A percentile compares a stretch with the other conserved stretches of the same genome.
phyloP scores from a whole-genome alignment of 2,329 filamentous ascomycete species.

The Stachybotrys echinatus region DNA sequence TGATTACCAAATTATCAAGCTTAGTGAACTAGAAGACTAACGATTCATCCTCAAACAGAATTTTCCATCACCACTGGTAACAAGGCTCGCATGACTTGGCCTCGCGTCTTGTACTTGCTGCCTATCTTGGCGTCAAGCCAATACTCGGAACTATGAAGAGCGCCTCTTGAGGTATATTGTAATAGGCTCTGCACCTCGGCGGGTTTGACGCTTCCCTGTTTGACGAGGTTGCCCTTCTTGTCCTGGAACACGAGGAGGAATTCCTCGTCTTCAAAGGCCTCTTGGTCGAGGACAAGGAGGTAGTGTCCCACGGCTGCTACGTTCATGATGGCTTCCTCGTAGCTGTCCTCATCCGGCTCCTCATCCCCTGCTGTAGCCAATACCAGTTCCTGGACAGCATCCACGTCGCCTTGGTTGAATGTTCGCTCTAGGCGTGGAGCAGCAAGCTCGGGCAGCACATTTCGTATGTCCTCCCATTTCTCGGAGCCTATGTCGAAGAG shows the following conservation, averaged over 20 bases:
- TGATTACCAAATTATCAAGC: background rate
- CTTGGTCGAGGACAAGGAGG: background rate
- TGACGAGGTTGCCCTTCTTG: constrained; percentile 3
- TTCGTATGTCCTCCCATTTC: background rate
- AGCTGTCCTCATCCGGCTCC: constrained; percentile 2
- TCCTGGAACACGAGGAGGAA: constrained; percentile 2
- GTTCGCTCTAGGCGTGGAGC: background rate
- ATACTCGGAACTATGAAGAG: constrained; percentile 1
- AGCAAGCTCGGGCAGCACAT: constrained; percentile 4
- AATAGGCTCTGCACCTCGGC: background rate
- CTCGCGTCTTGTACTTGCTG: constrained; percentile 1
- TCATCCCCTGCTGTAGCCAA: background rate
- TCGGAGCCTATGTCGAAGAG: constrained; percentile 1
- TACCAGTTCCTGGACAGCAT: background rate
- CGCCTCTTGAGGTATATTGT: background rate
- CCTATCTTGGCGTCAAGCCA: constrained; percentile 1
- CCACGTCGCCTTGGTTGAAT: background rate
- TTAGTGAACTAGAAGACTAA: background rate
- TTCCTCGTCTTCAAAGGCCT: constrained; percentile 2
- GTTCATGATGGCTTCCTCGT: background rate
- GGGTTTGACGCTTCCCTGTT: constrained; percentile 1
- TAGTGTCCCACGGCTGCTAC: background rate
- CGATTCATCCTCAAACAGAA: background rate
- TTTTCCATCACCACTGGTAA: constrained; percentile 1
- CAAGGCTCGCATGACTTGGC: background rate